phyloP scores from a whole-genome alignment of 495 filamentous ascomycete genomes.

The Neurospora intermedia region DNA sequence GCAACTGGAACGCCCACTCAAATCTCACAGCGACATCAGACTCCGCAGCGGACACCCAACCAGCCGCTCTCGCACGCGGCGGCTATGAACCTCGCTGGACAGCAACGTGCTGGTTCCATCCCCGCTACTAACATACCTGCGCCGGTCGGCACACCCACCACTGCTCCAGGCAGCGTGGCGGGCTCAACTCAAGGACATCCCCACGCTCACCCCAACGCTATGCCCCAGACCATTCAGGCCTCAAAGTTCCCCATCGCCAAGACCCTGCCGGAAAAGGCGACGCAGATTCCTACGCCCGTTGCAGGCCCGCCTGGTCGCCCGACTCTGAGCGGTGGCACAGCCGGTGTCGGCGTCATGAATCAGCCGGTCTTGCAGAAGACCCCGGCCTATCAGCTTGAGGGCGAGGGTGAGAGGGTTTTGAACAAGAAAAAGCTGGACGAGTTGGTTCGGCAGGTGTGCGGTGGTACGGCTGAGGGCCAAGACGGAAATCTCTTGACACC shows the following conservation, averaged over 20 bases:
- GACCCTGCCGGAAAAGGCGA: constrained; percentile 49
- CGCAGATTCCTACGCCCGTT: constrained; percentile 60
- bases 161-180: constrained; percentile 20
- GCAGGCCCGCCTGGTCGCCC: constrained; percentile 46
- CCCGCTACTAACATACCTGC: constrained; percentile 23
- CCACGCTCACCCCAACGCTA: constrained; percentile 35
- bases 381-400: constrained; percentile 73
- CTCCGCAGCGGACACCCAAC: constrained; percentile 32
- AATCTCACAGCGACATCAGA: constrained; percentile 31
- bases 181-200: constrained; percentile 34
- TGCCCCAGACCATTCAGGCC: constrained; percentile 30
- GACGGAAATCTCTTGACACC: constrained; percentile 63
- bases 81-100: constrained; percentile 34
- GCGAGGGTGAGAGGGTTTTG: constrained; percentile 77
- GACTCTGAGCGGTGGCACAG: constrained; percentile 63
- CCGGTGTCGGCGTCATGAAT: constrained; percentile 60
- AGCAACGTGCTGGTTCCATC: constrained; percentile 24
- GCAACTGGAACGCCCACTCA: constrained; percentile 36
- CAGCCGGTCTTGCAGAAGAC: constrained; percentile 77
- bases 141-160: constrained; percentile 19
- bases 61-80: constrained; percentile 37
- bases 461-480: constrained; percentile 58
- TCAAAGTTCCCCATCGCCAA: constrained; percentile 70
- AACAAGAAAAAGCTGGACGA: constrained; percentile 96
- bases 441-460: constrained; percentile 85